A percentile compares a stretch with the other conserved stretches of the same genome.
Conservation (phyloP, 2,329 filamentous ascomycete genomes). For the Colletotrichum falcatum region DNA sequence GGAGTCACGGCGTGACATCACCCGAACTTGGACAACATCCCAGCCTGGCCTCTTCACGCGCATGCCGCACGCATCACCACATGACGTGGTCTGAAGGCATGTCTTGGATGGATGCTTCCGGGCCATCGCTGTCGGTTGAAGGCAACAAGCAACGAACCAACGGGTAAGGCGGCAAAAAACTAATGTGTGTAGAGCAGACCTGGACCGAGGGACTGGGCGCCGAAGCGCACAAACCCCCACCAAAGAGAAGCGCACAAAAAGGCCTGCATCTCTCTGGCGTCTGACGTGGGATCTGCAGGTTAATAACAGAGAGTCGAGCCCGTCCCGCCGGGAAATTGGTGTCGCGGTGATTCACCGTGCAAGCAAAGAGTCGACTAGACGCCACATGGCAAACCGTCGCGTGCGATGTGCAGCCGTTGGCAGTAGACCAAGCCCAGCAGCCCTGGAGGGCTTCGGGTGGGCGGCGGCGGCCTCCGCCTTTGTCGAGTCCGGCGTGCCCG, state of each 20-base stretch:
- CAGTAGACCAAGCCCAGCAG: neutral
- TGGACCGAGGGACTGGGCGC: neutral
- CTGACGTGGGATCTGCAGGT: constrained; percentile 12
- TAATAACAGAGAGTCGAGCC: no score
- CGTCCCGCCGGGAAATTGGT: no score
- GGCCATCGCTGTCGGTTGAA: neutral
- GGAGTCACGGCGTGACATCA: no score
- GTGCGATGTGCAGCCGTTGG: neutral
- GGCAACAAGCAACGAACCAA: neutral
- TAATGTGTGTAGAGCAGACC: no score
- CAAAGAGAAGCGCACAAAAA: no score
- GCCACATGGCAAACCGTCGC: neutral
- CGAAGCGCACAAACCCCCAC: neutral
- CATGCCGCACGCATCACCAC: no score
- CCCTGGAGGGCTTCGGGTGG: neutral
- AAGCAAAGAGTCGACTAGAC: neutral
- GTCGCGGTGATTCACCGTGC: no score
- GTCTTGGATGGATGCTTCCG: neutral
- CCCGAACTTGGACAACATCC: no score
- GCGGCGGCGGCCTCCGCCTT: neutral
- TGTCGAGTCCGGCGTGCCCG: constrained; percentile 3
- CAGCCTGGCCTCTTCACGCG: no score
- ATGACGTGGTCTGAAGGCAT: no score
- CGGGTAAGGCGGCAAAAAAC: neutral
- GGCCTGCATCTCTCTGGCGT: constrained; percentile 4